Base-by-base conservation (phyloP, 164 flowering plant species). In the Annona squamosa region DNA sequence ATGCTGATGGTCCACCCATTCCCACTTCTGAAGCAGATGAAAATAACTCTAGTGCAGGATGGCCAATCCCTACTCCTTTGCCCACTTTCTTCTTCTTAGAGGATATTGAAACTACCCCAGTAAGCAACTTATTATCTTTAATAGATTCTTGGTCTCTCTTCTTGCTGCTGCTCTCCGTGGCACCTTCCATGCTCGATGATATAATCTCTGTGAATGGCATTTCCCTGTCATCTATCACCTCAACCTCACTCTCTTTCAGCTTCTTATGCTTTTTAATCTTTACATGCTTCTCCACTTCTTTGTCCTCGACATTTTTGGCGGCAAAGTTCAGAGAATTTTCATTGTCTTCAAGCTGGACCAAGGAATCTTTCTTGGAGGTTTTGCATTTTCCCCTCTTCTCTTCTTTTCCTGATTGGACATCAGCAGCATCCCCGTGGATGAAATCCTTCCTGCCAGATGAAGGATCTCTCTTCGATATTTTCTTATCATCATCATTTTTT, bases 1-100 rank as follows among this genome's bases (percentile, higher is more conserved):
- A 94, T 13, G 89, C 79, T 61, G 98, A 92, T 71, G 85, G 84
- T 42, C 98, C 97, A 37, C 98, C 97, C 79, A 83, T 71, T 77
- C 98, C 98, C 76, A 94, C 77, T 75, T 90, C 90, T 48, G 73
- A 68, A 17, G 71, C 71, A 2, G 79, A 67, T 1, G 79, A 69
- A 74, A 81, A 52, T 0, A 79, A 67, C 59, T 78, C 67, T 7
- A 79, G 70, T 44, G 80, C 73, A 17, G 75, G 71, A 66, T 70
- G 3, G 42, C 70, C 83, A 44, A 0, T 17, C 2, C 71, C 69
- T 1, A 13, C 41, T n/a, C 63, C 71, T 66, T 79, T 87, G 1
- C 71, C 45, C 4, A 69, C 3, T 76, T 89, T 88, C 88, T 85
- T 86, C 69, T 71, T 86, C 83, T 86, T 89, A 19, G 69, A 70